phyloP scores from a whole-genome alignment of 257 asterid genomes.

The Petunia axillaris region DNA sequence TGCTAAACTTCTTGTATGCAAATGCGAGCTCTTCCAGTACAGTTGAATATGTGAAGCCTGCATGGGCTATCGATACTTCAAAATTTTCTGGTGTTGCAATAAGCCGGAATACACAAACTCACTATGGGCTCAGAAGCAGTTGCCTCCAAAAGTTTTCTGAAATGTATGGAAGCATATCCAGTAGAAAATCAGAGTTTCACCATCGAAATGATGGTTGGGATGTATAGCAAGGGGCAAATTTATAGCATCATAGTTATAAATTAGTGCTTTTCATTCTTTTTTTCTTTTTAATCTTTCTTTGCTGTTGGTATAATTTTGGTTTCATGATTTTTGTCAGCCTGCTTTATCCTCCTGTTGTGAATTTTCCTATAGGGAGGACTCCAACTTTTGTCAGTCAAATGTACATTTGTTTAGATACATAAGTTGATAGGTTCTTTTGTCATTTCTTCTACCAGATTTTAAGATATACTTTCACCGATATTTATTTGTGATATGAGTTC shows the following conservation, averaged over 20 bases:
- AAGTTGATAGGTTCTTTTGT: slow-evolving; percentile 16
- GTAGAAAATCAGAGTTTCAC: slow-evolving; percentile 60
- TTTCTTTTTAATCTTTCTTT: neutral
- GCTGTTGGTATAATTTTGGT: slow-evolving; percentile 31
- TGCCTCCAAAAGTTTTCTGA: slow-evolving; percentile 61
- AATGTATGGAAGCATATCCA: slow-evolving; percentile 68
- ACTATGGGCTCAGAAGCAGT: slow-evolving; percentile 65
- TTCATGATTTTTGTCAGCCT: slow-evolving; percentile 25
- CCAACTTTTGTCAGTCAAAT: slow-evolving; percentile 43
- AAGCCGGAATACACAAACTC: slow-evolving; percentile 71
- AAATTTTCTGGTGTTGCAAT: slow-evolving; percentile 86
- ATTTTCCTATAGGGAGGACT: slow-evolving; percentile 41
- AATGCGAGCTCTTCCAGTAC: slow-evolving; percentile 57
- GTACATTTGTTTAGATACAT: slow-evolving; percentile 45
- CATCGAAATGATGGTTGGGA: slow-evolving; percentile 95
- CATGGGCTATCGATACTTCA: slow-evolving; percentile 81
- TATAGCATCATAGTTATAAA: slow-evolving; percentile 27
- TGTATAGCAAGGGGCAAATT: slow-evolving; percentile 50
- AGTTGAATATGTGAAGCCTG: slow-evolving; percentile 76
- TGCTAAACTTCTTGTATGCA: slow-evolving; percentile 88
- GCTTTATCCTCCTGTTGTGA: slow-evolving; percentile 38
- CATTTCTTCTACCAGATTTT: slow-evolving; percentile 20
- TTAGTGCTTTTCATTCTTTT: slow-evolving; percentile 20
- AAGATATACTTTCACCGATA: neutral
- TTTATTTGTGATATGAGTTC: slow-evolving; percentile 17